Base-by-base conservation (phyloP, 2,329 filamentous ascomycete genomes). In the Davidsoniella virescens region DNA sequence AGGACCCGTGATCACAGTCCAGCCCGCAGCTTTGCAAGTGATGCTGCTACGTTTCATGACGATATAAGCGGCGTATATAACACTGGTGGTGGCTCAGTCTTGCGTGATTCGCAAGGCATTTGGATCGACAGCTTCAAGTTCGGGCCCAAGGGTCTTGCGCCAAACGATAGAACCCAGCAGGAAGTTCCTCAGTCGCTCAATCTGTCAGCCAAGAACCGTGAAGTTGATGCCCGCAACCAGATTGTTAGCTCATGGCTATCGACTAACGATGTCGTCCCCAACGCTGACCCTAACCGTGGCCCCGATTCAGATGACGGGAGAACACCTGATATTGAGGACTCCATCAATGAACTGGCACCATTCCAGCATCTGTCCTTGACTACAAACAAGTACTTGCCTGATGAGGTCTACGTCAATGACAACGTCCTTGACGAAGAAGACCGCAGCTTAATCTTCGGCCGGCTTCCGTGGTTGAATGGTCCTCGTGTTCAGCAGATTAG, bases 231-330 rank as follows among this genome's bases (percentile, higher is more conserved):
- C 54, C 67, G 67, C 46, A 77, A 75, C 44, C 59, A 64, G 12
- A 64, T 67, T 37, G 72, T 79, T n/a, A 65, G 60, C 23, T 62
- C 65, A 20, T 79, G 75, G 75, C 61, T 76, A 16, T 7, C 36
- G n/a, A 16, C 16, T 6, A 33, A 33, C 29, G 12, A 33, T 12
- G 29, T 33, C 12, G 29, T 9, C 29, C 29, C 29, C 2, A 33
- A 12, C 29, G 12, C 12, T 3, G 29, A 33, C 29, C 29, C 29
- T 9, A 33, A 33, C 29, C 5, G 12, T 9, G 16, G 39, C 5
- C 10, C 40, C n/a, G 14, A 2, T 3, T 7, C 20, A 14, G 37
- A 20, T 20, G 43, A 53, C 3, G 23, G 25, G 9, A 18, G 42
- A 12, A 14, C 33, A 16, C 33, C 47, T 16, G 44, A 50, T n/a